phyloP scores from a whole-genome alignment of 2,329 filamentous ascomycete genomes.

The Shiraia sp. region DNA sequence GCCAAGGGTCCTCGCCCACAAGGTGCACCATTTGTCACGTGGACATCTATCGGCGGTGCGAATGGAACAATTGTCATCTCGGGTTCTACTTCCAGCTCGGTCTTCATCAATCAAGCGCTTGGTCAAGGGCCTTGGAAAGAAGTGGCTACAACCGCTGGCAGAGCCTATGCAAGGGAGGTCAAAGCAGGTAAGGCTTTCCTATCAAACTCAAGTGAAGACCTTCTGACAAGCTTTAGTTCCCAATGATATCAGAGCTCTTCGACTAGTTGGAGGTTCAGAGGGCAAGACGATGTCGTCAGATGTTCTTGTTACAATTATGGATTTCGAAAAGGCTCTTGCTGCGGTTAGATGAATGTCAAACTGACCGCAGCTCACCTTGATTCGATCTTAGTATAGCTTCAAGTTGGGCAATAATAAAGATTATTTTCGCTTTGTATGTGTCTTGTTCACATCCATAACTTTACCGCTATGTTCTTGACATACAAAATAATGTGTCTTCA shows the following conservation, averaged over 20 bases:
- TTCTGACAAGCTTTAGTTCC: conserved; percentile 12
- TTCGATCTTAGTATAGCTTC: too few relatives aligned
- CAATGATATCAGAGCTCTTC: conserved; percentile 19
- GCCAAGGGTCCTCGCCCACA: conserved; percentile 10
- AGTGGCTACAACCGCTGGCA: conserved; percentile 14
- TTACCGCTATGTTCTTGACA: too few relatives aligned
- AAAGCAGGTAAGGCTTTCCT: conserved; percentile 16
- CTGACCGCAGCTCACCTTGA: too few relatives aligned
- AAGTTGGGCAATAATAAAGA: too few relatives aligned
- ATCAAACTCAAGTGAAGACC: background rate
- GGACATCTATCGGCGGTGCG: conserved; percentile 16
- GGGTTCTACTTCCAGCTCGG: conserved; percentile 11
- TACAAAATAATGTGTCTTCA: too few relatives aligned
- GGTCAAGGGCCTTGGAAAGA: conserved; percentile 22
- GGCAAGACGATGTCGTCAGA: conserved; percentile 9
- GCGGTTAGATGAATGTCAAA: background rate
- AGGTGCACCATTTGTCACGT: conserved; percentile 20
- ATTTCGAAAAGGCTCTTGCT: conserved; percentile 21
- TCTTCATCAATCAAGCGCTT: conserved; percentile 22
- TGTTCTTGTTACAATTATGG: conserved; percentile 21
- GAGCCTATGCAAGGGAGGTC: conserved; percentile 21
- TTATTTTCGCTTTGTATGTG: too few relatives aligned
- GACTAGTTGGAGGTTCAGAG: conserved; percentile 20
- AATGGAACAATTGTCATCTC: conserved; percentile 23
- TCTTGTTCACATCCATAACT: too few relatives aligned